Conservation (phyloP, 23 red algal species). For the Gracilaria domingensis region DNA sequence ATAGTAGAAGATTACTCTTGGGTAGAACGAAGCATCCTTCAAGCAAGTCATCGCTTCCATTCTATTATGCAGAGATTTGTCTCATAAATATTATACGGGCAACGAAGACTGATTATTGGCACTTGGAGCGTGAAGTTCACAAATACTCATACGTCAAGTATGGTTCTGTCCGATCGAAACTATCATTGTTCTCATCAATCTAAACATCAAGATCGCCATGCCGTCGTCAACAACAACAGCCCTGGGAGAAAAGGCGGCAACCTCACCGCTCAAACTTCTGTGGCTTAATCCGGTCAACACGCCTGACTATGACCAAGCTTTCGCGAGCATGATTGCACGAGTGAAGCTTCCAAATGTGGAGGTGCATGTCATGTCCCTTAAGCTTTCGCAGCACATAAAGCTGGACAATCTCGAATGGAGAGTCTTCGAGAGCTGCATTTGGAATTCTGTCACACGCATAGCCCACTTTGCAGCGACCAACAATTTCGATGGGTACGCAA, state of each 20-base stretch:
- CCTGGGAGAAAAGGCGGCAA: not conserved
- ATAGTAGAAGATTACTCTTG: no score
- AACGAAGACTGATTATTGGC: no score
- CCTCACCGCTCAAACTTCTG: not conserved
- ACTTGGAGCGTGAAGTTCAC: no score
- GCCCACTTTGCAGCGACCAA: not conserved
- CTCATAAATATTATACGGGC: no score
- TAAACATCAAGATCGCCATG: no score
- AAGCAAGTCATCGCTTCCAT: no score
- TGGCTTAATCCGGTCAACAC: constrained; percentile 16
- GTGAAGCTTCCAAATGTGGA: constrained; percentile 4
- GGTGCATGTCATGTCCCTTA: constrained; percentile 14
- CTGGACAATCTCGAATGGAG: constrained; percentile 11
- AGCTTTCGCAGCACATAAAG: not conserved
- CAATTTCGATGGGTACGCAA: not conserved
- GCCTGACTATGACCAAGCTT: not conserved
- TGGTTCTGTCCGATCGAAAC: no score
- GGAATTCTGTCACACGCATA: not conserved
- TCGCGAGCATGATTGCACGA: not conserved
- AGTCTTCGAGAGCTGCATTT: constrained; percentile 5
- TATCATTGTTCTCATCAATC: no score
- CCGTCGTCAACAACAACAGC: not conserved
- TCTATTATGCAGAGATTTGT: no score
- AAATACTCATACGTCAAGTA: no score
- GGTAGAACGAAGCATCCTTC: no score